These are phyloP conservation scores for Fusarium transvaalense DNA, from an alignment of 2,329 filamentous ascomycete species.

Conservation along the genomic window DNA sequence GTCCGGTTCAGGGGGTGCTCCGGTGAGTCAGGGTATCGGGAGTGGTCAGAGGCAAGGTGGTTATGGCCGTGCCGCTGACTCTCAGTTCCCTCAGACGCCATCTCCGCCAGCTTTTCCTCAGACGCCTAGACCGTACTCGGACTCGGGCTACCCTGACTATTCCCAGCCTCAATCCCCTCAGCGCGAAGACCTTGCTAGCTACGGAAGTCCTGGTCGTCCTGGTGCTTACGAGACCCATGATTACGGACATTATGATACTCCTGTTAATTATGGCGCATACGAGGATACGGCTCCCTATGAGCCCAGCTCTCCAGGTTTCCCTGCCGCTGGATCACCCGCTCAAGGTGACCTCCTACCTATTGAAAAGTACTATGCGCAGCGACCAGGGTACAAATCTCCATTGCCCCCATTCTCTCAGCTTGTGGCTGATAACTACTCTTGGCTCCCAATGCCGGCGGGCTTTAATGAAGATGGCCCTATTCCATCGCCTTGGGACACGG, in stretches of 20 bases:
- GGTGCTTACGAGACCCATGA: too few species aligned
- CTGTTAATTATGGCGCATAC: neutral
- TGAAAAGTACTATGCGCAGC: neutral
- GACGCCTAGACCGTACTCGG: neutral
- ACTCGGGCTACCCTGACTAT: neutral
- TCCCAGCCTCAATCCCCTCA: neutral
- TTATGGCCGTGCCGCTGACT: neutral
- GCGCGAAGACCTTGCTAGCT: neutral
- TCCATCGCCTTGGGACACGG: too few species aligned
- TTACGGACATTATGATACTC: neutral
- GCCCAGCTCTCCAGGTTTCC: neutral
- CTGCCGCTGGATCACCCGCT: neutral
- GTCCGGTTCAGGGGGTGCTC: neutral
- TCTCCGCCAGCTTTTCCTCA: neutral
- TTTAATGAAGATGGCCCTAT: too few species aligned
- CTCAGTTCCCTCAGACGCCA: neutral
- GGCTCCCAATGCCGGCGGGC: too few species aligned
- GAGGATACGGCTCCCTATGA: neutral
- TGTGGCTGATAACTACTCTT: neutral
- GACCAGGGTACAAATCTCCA: neutral
- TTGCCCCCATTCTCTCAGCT: neutral
- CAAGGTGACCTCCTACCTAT: neutral
- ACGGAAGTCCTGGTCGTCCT: neutral
- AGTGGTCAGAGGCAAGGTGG: neutral
- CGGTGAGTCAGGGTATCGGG: neutral